These are phyloP conservation scores for Saccharomyces hybrid DNA, from an alignment of 1,139 yeast genomes.

Conservation along the genomic window DNA sequence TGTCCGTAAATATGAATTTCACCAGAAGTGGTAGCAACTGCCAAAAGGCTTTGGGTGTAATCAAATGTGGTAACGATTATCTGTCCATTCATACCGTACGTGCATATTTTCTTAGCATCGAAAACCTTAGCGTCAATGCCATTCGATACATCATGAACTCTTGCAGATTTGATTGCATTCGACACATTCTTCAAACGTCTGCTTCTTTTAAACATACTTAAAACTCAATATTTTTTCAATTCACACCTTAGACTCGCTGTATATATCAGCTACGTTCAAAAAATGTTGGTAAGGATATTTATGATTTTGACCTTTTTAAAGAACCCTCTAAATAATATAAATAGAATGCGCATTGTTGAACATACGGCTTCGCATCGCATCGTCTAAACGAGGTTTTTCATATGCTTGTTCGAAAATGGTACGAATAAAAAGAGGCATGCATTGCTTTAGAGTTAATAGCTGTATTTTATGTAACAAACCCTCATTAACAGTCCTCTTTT, in stretches of 20 bases:
- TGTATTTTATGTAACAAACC: too few species aligned
- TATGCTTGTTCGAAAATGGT: constrained; percentile 39
- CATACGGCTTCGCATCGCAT: neutral
- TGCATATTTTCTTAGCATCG: constrained; percentile 30
- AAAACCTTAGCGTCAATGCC: constrained; percentile 38
- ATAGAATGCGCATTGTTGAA: neutral
- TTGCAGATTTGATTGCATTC: constrained; percentile 39
- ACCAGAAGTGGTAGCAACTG: constrained; percentile 65
- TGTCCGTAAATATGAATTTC: constrained; percentile 78
- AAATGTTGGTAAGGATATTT: too few species aligned
- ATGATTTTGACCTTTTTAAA: too few species aligned
- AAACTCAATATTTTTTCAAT: too few species aligned
- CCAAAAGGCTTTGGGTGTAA: constrained; percentile 80
- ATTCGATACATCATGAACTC: constrained; percentile 30
- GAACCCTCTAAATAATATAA: too few species aligned
- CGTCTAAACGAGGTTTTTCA: neutral
- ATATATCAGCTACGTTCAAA: too few species aligned
- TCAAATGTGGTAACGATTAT: constrained; percentile 69
- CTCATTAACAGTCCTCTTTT: too few species aligned
- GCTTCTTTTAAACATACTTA: neutral
- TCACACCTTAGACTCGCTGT: too few species aligned
- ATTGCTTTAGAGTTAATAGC: too few species aligned
- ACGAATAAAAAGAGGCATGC: neutral
- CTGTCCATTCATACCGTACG: constrained; percentile 52
- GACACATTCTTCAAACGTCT: constrained; percentile 43